phyloP scores from a whole-genome alignment of 306 rosid genomes.

The Spatholobus suberectus region DNA sequence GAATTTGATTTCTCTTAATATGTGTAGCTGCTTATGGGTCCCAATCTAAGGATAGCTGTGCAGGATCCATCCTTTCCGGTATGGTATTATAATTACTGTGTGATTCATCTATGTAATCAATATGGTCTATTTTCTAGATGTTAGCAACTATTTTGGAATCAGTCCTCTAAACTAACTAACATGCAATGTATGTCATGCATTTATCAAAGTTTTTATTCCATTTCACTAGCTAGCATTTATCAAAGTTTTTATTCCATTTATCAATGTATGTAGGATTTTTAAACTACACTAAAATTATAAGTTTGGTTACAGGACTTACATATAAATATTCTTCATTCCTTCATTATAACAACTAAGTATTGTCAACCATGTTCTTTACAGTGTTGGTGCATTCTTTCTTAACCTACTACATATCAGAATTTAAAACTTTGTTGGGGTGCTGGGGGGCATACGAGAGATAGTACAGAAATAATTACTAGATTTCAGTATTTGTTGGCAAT shows the following conservation, averaged over 20 bases:
- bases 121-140: neutral
- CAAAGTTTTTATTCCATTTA: too few species aligned
- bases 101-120: constrained; percentile 2
- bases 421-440: neutral
- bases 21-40: constrained; percentile 70
- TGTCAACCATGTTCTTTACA: too few species aligned
- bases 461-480: neutral
- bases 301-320: too few species aligned
- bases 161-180: neutral
- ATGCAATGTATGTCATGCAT: neutral
- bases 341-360: too few species aligned
- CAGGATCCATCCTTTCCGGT: constrained; percentile 88
- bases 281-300: neutral
- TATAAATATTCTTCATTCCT: too few species aligned
- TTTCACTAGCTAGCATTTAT: neutral
- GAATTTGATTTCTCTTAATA: constrained; percentile 38
- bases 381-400: too few species aligned
- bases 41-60: constrained; percentile 62
- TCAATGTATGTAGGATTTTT: neutral
- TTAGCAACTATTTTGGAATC: neutral
- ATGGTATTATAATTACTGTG: constrained; percentile 48
- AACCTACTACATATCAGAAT: neutral
- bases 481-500: neutral
- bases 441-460: neutral
- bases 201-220: neutral